Percentiles rank a stretch among this genome's conserved stretches.
These are phyloP conservation scores for Eucalyptus tenuipes DNA, from an alignment of 345 rosid genomes.

Conservation along the genomic window DNA sequence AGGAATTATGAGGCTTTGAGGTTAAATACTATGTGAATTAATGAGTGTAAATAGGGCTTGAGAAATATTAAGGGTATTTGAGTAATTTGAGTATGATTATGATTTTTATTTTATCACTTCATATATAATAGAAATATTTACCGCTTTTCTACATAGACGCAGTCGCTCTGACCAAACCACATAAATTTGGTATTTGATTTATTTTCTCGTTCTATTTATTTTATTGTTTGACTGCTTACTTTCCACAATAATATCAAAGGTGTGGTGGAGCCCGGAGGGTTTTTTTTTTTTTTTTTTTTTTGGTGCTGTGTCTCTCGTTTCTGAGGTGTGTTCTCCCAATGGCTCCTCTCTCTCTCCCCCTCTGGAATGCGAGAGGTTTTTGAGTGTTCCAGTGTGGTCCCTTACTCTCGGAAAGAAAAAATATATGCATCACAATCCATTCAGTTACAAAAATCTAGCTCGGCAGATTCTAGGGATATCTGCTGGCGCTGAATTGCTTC, in stretches of 20 bases:
- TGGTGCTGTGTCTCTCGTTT: neutral
- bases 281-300: too few relatives aligned
- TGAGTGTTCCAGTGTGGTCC: neutral
- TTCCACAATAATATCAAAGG: neutral
- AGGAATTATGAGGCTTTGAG: rapidly evolving
- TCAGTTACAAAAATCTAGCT: neutral
- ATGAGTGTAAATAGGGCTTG: too few relatives aligned
- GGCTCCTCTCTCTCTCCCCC: neutral
- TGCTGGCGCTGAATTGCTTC: neutral
- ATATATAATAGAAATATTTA: too few relatives aligned
- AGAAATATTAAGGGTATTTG: too few relatives aligned
- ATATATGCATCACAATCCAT: neutral
- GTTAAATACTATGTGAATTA: too few relatives aligned
- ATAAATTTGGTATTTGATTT: too few relatives aligned
- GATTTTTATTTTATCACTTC: too few relatives aligned
- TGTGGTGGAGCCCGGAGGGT: neutral
- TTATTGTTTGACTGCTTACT: too few relatives aligned
- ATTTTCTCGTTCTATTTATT: too few relatives aligned
- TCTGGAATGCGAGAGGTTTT: neutral
- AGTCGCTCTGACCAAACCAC: rapidly evolving
- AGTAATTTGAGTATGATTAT: rapidly evolving
- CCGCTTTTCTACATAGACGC: rapidly evolving
- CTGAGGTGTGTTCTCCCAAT: neutral
- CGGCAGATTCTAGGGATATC: neutral
- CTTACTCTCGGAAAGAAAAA: neutral